Conservation (phyloP, 2,329 filamentous ascomycete species). For the Cordyceps pruinosa region DNA sequence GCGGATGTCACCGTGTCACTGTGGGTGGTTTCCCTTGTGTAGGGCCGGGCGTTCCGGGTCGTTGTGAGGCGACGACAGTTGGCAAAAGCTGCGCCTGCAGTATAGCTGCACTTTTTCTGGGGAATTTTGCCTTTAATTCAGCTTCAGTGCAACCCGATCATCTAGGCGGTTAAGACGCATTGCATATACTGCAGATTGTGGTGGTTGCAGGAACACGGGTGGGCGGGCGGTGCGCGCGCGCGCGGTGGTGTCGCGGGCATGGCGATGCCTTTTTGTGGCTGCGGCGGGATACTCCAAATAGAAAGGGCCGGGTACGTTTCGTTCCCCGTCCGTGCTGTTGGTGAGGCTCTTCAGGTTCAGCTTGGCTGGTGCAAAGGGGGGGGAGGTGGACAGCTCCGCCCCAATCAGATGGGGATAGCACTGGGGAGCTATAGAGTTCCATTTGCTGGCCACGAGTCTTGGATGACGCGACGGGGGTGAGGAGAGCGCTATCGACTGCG, state of each 20-base stretch:
- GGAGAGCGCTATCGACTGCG: too few relatives aligned
- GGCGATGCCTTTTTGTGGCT: neutral
- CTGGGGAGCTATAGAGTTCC: neutral
- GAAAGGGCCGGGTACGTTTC: neutral
- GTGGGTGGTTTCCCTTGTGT: neutral
- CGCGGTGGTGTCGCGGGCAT: neutral
- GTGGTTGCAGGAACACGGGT: neutral
- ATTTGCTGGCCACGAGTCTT: too few relatives aligned
- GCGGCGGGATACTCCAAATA: neutral
- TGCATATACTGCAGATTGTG: conserved; percentile 3
- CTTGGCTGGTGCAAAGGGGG: neutral
- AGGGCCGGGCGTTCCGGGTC: neutral
- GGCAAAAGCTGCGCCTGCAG: too few relatives aligned
- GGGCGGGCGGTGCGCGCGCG: neutral
- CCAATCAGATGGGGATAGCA: neutral
- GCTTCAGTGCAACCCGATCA: too few relatives aligned
- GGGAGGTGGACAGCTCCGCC: neutral
- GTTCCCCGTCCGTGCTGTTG: neutral
- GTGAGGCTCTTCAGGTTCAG: neutral
- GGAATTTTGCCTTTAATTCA: too few relatives aligned
- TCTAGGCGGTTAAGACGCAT: neutral
- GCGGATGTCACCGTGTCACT: neutral
- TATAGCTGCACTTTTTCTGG: too few relatives aligned
- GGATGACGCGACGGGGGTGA: too few relatives aligned
- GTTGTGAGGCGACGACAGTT: neutral